Evolutionary conservation across 345 rosid species (phyloP).

Genomic region (Cardamine resedifolia): DNA sequence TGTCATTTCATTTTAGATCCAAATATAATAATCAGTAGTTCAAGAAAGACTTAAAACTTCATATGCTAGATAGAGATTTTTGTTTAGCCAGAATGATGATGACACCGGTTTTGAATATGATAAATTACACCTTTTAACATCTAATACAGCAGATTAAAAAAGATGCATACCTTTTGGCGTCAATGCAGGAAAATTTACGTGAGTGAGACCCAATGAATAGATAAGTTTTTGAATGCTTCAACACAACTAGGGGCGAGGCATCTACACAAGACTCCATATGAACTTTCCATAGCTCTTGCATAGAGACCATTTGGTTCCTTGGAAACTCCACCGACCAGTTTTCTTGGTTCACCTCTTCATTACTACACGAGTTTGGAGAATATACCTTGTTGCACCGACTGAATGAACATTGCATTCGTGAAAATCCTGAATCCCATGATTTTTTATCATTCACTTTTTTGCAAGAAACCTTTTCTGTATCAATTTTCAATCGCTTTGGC

Average conservation of each 20-base stretch:
- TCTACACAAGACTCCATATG: slow-evolving; percentile 91
- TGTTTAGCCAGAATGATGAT: background rate
- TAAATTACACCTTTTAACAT: background rate
- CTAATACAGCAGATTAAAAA: slow-evolving; percentile 1
- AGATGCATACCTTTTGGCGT: slow-evolving; percentile 64
- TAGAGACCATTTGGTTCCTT: slow-evolving; percentile 42
- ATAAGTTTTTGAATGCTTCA: slow-evolving; percentile 57
- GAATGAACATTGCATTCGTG: slow-evolving; percentile 52
- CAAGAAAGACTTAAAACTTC: background rate
- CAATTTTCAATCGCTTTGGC: slow-evolving; percentile 57
- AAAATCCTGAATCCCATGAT: slow-evolving; percentile 46
- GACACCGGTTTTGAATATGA: background rate
- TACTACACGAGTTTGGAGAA: slow-evolving; percentile 36
- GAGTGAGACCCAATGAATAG: slow-evolving; percentile 93
- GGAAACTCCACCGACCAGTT: slow-evolving; percentile 47
- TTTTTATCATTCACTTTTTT: slow-evolving; percentile 28
- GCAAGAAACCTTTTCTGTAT: slow-evolving; percentile 31
- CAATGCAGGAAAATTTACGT: slow-evolving; percentile 59
- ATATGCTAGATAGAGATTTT: background rate
- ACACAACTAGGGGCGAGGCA: slow-evolving; percentile 79
- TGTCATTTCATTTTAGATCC: slow-evolving; percentile 1
- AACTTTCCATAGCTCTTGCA: slow-evolving; percentile 81
- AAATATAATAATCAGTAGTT: slow-evolving; percentile 9
- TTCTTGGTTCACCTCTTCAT: slow-evolving; percentile 31
- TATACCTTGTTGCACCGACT: slow-evolving; percentile 77